Percentiles rank a stretch among this genome's conserved stretches.
phyloP scores from a whole-genome alignment of 164 flowering plant species.

The Vitis labrusca region DNA sequence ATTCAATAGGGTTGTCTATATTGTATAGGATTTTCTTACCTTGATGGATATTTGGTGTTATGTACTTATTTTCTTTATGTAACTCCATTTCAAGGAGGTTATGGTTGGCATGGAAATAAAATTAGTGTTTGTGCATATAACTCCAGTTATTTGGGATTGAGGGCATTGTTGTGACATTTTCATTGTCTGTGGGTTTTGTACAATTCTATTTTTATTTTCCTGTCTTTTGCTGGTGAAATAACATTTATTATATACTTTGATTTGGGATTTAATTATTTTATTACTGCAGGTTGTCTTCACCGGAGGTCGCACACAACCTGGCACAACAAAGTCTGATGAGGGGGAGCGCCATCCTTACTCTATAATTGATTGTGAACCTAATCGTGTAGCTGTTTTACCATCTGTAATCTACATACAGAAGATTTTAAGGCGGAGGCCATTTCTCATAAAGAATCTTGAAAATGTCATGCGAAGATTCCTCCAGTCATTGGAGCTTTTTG shows the following conservation, averaged over 20 bases:
- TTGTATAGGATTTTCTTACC: no score
- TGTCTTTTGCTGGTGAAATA: no score
- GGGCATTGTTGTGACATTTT: no score
- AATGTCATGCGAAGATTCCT: constrained; percentile 94
- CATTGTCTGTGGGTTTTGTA: no score
- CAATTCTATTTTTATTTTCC: no score
- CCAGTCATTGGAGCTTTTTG: constrained; percentile 95
- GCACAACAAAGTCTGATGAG: constrained; percentile 95
- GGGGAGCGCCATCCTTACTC: constrained; percentile 94
- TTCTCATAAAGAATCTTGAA: constrained; percentile 96
- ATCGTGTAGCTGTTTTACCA: constrained; percentile 81
- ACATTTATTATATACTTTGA: background rate
- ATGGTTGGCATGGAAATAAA: no score
- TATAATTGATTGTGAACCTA: constrained; percentile 80
- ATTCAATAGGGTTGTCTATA: no score
- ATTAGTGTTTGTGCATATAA: no score
- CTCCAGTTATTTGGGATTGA: no score
- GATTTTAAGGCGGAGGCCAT: constrained; percentile 82
- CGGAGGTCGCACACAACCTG: constrained; percentile 97
- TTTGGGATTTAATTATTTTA: constrained; percentile 1
- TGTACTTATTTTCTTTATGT: no score
- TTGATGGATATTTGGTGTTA: no score
- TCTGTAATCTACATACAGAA: constrained; percentile 90
- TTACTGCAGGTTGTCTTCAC: constrained; percentile 80
- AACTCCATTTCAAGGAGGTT: no score